Percentiles rank a stretch among this genome's conserved stretches.
Evolutionary conservation across 441 rosid genomes (phyloP).

Genomic region (Adansonia grandidieri): DNA sequence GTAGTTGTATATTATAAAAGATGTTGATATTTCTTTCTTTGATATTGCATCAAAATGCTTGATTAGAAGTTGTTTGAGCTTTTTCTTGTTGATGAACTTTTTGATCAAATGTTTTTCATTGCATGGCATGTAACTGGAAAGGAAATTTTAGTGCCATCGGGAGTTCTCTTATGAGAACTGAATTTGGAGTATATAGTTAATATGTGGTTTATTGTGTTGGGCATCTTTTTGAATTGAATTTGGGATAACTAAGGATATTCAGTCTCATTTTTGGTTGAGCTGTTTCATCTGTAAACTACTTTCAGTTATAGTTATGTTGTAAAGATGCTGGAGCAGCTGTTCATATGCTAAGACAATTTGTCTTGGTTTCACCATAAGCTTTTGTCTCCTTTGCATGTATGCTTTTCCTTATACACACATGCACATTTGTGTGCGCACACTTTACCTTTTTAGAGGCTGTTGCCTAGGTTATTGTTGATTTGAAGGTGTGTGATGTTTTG

Average conservation of each 20-base stretch:
- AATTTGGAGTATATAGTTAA: background rate
- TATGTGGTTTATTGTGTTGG: constrained; percentile 8
- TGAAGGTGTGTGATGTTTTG: constrained; percentile 29
- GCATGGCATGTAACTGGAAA: constrained; percentile 9
- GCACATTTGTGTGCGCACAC: background rate
- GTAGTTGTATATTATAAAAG: background rate
- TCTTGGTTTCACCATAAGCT: background rate
- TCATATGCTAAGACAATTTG: background rate
- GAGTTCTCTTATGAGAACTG: background rate
- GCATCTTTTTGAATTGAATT: background rate
- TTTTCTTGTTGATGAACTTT: constrained; percentile 13
- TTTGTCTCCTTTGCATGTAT: background rate
- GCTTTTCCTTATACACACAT: background rate
- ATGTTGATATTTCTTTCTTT: background rate
- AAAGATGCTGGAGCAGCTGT: background rate
- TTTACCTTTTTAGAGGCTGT: background rate
- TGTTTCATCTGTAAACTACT: background rate
- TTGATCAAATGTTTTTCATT: constrained; percentile 7
- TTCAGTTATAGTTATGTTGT: constrained; percentile 3
- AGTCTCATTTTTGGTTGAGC: background rate
- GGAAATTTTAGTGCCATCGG: background rate
- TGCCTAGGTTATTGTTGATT: constrained; percentile 28
- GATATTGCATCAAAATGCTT: constrained; percentile 19
- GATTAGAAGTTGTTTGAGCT: constrained; percentile 10
- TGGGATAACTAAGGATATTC: constrained; percentile 5